A percentile compares a stretch with the other conserved stretches of the same genome.
Evolutionary conservation across 2,329 filamentous ascomycete species (phyloP).

Genomic region (Samsoniella hepiali): DNA sequence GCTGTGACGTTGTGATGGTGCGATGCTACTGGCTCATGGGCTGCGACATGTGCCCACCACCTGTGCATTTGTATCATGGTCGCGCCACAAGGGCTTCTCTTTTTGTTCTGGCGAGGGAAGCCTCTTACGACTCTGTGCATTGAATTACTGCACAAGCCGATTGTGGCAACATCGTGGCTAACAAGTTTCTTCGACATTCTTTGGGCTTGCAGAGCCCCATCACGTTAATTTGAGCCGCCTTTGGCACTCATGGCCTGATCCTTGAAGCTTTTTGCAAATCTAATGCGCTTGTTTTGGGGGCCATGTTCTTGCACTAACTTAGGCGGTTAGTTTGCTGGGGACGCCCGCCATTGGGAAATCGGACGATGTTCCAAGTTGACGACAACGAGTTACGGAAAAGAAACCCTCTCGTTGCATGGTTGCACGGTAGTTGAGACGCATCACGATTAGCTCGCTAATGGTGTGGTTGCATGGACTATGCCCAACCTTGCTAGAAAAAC

Average conservation of each 20-base stretch:
- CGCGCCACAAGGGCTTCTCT: not conserved
- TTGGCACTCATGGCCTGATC: no score
- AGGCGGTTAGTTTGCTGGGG: not conserved
- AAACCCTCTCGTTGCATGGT: not conserved
- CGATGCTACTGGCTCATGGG: not conserved
- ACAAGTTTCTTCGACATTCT: not conserved
- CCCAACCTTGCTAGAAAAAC: not conserved
- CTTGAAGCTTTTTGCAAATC: not conserved
- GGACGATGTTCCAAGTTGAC: no score
- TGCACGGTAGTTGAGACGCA: not conserved
- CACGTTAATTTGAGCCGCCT: no score
- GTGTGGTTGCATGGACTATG: conserved; percentile 3
- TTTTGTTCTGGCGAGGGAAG: not conserved
- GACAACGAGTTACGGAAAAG: not conserved
- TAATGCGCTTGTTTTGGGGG: not conserved
- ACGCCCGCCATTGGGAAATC: no score
- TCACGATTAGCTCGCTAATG: not conserved
- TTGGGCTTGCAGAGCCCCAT: not conserved
- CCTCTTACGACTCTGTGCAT: not conserved
- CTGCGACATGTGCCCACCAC: not conserved
- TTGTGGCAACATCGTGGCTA: not conserved
- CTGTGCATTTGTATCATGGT: not conserved
- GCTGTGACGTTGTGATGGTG: conserved; percentile 6
- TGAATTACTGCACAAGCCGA: not conserved
- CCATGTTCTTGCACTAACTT: not conserved